Conservation (phyloP, 2,329 filamentous ascomycete species). For the Xylariaceae sp. region DNA sequence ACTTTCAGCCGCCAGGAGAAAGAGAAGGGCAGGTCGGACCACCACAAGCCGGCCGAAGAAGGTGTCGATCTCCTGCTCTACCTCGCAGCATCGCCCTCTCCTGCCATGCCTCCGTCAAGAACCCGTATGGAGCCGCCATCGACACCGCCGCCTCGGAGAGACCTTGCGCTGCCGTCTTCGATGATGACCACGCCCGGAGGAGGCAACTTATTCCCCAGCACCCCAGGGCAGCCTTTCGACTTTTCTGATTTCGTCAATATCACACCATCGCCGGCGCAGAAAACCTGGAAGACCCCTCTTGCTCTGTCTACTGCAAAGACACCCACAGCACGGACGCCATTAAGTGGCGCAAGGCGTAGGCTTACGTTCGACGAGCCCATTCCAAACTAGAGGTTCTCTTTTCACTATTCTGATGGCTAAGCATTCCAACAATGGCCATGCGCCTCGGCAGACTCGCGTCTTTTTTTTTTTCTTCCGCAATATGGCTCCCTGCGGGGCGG, state of each 20-base stretch:
- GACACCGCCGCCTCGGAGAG: constrained; percentile 64
- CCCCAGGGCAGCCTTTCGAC: constrained; percentile 81
- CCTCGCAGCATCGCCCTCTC: constrained; percentile 86
- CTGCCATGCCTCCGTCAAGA: constrained; percentile 57
- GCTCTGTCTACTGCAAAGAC: constrained; percentile 37
- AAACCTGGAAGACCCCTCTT: constrained; percentile 77
- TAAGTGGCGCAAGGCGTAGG: constrained; percentile 66
- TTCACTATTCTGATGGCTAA: too few species aligned
- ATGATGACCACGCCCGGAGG: constrained; percentile 86
- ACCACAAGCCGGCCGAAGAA: constrained; percentile 66
- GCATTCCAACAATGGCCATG: too few species aligned
- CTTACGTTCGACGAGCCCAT: constrained; percentile 77
- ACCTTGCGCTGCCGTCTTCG: constrained; percentile 69
- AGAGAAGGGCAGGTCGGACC: constrained; percentile 36
- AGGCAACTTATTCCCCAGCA: constrained; percentile 65
- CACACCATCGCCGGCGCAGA: constrained; percentile 90
- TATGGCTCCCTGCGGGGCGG: too few species aligned
- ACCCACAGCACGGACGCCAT: constrained; percentile 45
- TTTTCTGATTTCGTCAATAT: constrained; percentile 98
- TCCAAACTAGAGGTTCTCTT: too few species aligned
- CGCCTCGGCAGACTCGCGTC: too few species aligned
- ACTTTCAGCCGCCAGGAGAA: constrained; percentile 43
- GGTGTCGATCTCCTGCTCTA: constrained; percentile 79
- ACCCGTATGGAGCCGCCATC: constrained; percentile 64
- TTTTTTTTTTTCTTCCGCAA: too few species aligned